These are phyloP conservation scores for Choiromyces venosus DNA, from an alignment of 495 filamentous ascomycete genomes.

Conservation along the genomic window DNA sequence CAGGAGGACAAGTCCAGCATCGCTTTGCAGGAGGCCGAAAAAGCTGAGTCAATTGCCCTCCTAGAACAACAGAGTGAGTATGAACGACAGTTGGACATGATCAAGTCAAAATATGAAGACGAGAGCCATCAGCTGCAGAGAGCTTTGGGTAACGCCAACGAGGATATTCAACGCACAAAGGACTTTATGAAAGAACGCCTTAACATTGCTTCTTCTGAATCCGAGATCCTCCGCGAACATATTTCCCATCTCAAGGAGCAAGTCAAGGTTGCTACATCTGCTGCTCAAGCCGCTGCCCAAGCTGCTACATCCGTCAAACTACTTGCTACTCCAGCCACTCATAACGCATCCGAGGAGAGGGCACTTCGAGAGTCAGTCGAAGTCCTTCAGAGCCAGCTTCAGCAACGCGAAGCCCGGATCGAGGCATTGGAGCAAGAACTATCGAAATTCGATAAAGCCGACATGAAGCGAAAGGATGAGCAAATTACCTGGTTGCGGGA, in stretches of 20 bases:
- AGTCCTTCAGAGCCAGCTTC: slow-evolving; percentile 91
- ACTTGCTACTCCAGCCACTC: slow-evolving; percentile 48
- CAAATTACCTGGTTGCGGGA: slow-evolving; percentile 95
- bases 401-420: slow-evolving; percentile 82
- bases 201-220: slow-evolving; percentile 70
- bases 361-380: slow-evolving; percentile 92
- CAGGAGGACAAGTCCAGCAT: slow-evolving; percentile 71
- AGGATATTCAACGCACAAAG: slow-evolving; percentile 67
- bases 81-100: slow-evolving; percentile 62
- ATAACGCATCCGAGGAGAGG: slow-evolving; percentile 68
- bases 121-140: slow-evolving; percentile 65
- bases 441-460: slow-evolving; percentile 60
- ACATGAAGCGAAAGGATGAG: slow-evolving; percentile 66
- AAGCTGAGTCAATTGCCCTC: slow-evolving; percentile 57
- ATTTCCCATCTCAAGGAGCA: slow-evolving; percentile 79
- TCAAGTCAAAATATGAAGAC: slow-evolving; percentile 49
- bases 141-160: slow-evolving; percentile 61
- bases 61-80: slow-evolving; percentile 64
- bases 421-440: slow-evolving; percentile 75
- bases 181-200: slow-evolving; percentile 64
- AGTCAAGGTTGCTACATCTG: slow-evolving; percentile 82
- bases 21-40: slow-evolving; percentile 67
- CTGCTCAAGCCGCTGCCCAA: slow-evolving; percentile 77
- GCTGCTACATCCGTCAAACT: slow-evolving; percentile 65
- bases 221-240: slow-evolving; percentile 72